Evolutionary conservation across 2,329 filamentous ascomycete species (phyloP).

Genomic region (Alternaria dauci): DNA sequence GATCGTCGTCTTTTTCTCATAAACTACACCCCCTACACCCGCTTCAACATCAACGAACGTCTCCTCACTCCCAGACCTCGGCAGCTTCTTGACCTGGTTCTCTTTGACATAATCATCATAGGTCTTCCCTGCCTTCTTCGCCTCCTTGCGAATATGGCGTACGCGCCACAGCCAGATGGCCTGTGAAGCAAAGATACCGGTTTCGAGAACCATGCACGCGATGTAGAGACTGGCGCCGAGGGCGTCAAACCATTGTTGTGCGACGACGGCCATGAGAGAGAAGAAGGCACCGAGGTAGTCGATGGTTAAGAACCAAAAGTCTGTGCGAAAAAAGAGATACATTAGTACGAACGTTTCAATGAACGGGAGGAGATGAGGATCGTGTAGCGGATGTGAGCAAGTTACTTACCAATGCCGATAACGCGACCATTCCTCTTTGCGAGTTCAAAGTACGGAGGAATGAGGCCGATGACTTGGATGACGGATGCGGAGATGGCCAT

Average conservation of each 20-base stretch:
- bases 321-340: constrained; percentile 30
- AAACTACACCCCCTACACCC: background rate
- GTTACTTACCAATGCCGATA: constrained; percentile 64
- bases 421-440: constrained; percentile 69
- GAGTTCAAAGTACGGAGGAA: constrained; percentile 69
- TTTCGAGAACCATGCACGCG: constrained; percentile 65
- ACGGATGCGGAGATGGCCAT: constrained; percentile 67
- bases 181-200: constrained; percentile 68
- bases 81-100: constrained; percentile 34
- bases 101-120: constrained; percentile 62
- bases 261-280: constrained; percentile 68
- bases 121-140: constrained; percentile 60
- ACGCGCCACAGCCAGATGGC: constrained; percentile 67
- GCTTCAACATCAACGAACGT: constrained; percentile 41
- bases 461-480: constrained; percentile 63
- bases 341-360: constrained; percentile 6
- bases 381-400: background rate
- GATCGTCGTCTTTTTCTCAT: constrained; percentile 3
- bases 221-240: constrained; percentile 69
- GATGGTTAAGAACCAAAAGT: constrained; percentile 66
- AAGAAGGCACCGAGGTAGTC: constrained; percentile 70
- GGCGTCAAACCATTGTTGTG: constrained; percentile 68
- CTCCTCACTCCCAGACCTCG: constrained; percentile 32
- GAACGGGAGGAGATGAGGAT: background rate
- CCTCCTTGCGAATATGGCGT: constrained; percentile 61